Conservation (phyloP, 208 protist genomes). For the Willaertia magna region DNA sequence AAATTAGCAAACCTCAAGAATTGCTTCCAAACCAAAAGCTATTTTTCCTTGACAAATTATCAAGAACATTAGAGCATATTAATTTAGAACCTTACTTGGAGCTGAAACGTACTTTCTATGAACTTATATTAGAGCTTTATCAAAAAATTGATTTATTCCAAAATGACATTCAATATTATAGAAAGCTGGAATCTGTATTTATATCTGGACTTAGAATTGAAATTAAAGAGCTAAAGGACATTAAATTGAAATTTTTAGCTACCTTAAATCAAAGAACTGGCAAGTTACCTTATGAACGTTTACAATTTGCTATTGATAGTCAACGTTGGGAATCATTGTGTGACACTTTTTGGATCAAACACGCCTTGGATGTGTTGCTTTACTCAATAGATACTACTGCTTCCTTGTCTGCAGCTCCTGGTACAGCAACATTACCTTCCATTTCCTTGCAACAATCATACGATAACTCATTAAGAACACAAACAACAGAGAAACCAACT, state of each 20-base stretch:
- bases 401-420: too few species aligned
- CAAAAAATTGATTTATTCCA: background rate
- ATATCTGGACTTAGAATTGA: background rate
- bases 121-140: background rate
- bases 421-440: too few species aligned
- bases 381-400: background rate
- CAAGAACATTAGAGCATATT: background rate
- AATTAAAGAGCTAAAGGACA: background rate
- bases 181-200: background rate
- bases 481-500: too few species aligned
- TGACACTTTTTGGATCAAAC: constrained; percentile 11
- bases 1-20: background rate
- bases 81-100: background rate
- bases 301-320: background rate
- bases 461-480: too few species aligned
- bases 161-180: background rate
- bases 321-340: constrained; percentile 2
- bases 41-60: background rate
- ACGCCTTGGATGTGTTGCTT: background rate
- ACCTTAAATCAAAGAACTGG: background rate
- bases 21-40: background rate
- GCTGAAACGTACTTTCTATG: background rate
- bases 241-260: background rate
- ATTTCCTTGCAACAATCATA: too few species aligned
- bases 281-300: background rate